phyloP scores from a whole-genome alignment of 352 stramenopile species.

The Pythium dissotocum region DNA sequence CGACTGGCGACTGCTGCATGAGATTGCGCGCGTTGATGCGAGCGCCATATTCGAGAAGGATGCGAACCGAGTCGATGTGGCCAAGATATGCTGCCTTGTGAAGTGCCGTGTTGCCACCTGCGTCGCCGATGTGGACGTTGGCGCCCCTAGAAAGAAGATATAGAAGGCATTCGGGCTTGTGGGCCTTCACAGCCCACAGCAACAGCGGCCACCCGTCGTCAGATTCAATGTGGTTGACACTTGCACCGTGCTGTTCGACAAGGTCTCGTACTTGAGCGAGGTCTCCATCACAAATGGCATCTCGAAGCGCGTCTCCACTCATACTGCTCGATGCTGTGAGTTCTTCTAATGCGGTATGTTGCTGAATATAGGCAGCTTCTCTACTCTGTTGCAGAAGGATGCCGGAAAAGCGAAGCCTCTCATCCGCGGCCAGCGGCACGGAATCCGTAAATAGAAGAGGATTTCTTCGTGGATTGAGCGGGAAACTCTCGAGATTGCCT shows the following conservation, averaged over 20 bases:
- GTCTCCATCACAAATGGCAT: slow-evolving; percentile 45
- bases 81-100: slow-evolving; percentile 52
- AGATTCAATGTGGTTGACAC: slow-evolving; percentile 42
- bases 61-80: slow-evolving; percentile 31
- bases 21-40: slow-evolving; percentile 25
- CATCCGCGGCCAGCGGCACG: no score
- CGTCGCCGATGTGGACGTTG: slow-evolving; percentile 39
- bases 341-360: neutral
- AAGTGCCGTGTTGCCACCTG: slow-evolving; percentile 41
- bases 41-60: slow-evolving; percentile 38
- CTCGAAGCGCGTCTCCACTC: slow-evolving; percentile 40
- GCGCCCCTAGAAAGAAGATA: slow-evolving; percentile 35
- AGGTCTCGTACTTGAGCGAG: slow-evolving; percentile 21
- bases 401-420: no score
- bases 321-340: slow-evolving; percentile 10
- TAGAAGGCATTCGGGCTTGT: slow-evolving; percentile 32
- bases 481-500: no score
- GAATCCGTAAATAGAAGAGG: neutral
- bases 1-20: slow-evolving; percentile 36
- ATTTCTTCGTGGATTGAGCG: neutral
- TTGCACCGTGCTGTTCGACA: slow-evolving; percentile 30
- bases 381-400: neutral
- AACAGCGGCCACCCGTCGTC: slow-evolving; percentile 45
- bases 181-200: slow-evolving; percentile 44
- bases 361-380: neutral